Evolutionary conservation across 1,284 basidiomycete genomes (phyloP), one percentile per base, ranked within the genome.

Genomic region (Trichosporon sp.): DNA sequence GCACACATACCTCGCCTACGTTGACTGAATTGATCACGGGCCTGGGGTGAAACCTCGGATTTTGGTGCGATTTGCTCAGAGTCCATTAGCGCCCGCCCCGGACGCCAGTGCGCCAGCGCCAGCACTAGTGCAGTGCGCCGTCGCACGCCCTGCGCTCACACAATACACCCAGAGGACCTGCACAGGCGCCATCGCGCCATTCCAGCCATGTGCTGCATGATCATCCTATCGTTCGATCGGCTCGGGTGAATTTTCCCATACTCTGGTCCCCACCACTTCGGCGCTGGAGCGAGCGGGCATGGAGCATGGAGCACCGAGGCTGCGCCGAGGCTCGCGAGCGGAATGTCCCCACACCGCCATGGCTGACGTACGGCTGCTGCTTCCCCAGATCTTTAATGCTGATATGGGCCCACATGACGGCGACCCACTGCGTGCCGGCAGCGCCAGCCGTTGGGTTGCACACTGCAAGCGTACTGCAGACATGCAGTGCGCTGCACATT

Each of bases 1-100:
- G 29, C 44, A 31, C 56, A 31, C 56, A 58, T 58, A 58, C 56
- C 56, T 58, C 56, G 56, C 56, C 56, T 31, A 58, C 56, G 56
- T 31, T 31, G 56, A 31, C 7, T 58, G 56, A 58, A 58, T 58
- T 58, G 56, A 58, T 58, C 56, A 58, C 56, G 56, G 56, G 18
- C 56, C 27, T 31, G 7, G 44, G 21, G 56, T 58, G 56, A 58
- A 58, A 58, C 56, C 27, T 31, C 29, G 27, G 56, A 29, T 12
- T 58, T 31, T 31, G 29, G 29, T 29, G 27, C 56, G 56, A 51
- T 51, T 51, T 23, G 44, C 44, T 51, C n/a, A 42, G 38, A 11
- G 12, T 38, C 7, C 4, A 38, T 7, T 12, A 7, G 6, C 35
- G 12, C 2, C 35, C 12, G 9, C 35, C 35, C 35, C 35, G 9